These are phyloP conservation scores for Elsinoe australis DNA, from an alignment of 2,329 filamentous ascomycete genomes.

Conservation along the genomic window DNA sequence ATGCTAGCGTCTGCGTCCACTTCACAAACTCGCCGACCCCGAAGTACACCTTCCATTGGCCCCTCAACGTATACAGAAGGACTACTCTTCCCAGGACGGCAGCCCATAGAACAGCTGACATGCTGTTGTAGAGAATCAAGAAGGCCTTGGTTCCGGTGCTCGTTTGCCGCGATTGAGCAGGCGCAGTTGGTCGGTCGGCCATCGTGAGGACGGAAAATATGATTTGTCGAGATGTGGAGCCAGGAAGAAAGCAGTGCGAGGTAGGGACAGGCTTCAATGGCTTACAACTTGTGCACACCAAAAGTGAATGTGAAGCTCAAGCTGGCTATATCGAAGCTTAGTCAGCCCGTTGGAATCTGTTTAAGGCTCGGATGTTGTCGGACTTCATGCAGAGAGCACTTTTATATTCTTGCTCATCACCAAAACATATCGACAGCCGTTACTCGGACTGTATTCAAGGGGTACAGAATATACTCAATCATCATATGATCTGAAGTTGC, in stretches of 20 bases:
- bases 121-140: conserved; percentile 76
- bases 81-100: conserved; percentile 64
- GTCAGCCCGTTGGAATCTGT: too few species aligned
- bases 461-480: too few species aligned
- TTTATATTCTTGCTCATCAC: too few species aligned
- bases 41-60: conserved; percentile 51
- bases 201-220: neutral
- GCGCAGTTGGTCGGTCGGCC: conserved; percentile 2
- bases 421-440: too few species aligned
- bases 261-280: too few species aligned
- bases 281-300: too few species aligned
- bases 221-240: neutral
- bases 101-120: conserved; percentile 70
- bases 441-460: too few species aligned
- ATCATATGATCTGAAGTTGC: too few species aligned
- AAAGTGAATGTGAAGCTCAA: too few species aligned
- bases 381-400: too few species aligned
- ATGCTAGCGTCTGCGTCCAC: conserved; percentile 75
- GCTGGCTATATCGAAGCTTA: too few species aligned
- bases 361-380: too few species aligned
- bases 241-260: neutral
- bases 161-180: neutral
- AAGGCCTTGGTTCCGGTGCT: conserved; percentile 47
- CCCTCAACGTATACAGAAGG: conserved; percentile 39
- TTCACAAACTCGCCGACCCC: conserved; percentile 61